Evolutionary conservation across 306 rosid species (phyloP), one percentile per base, ranked within the genome.

Genomic region (Mimosa bimucronata): DNA sequence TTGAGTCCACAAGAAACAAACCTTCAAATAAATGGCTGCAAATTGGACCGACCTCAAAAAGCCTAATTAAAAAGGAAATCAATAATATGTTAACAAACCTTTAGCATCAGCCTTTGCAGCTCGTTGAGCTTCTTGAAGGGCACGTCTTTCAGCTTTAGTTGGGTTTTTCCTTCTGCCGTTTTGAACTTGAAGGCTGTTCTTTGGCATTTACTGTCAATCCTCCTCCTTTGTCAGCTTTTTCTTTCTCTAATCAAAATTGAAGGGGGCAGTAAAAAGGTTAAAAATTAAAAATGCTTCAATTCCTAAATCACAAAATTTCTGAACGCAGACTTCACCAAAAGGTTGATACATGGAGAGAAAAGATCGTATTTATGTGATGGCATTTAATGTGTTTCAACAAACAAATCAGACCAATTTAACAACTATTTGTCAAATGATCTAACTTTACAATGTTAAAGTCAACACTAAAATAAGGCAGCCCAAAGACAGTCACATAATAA

Each of bases 61-160:
- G 50, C 38, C 38, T 30, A 48, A 66, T 44, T 75, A 78, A 80
- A 70, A 60, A 65, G 76, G 26, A 48, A 26, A 18, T 52, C 58
- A 52, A 52, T 8, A 48, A n/a, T 60, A 69, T 28, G 62, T 14
- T 71, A 19, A 68, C 58, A 74, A 50, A 88, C 91, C 88, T 88
- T 86, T 88, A 55, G 88, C 81, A 73, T 85, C 89, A 81, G 86
- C 88, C 78, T 88, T 88, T 73, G 91, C 89, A 42, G 91, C 91
- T 66, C 91, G 79, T 75, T 88, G 89, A 58, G 91, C 88, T 81
- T 88, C 91, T 82, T 88, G 91, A 79, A 88, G 83, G 38, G 89
- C 91, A 26, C 89, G 89, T 45, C 91, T 86, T 79, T 88, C 89
- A 80, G 91, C 89, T 84, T 84, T 88, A 16, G 91, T 67, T n/a